Conservation (phyloP, 2,329 filamentous ascomycete genomes). For the Mycocentrospora acerina region DNA sequence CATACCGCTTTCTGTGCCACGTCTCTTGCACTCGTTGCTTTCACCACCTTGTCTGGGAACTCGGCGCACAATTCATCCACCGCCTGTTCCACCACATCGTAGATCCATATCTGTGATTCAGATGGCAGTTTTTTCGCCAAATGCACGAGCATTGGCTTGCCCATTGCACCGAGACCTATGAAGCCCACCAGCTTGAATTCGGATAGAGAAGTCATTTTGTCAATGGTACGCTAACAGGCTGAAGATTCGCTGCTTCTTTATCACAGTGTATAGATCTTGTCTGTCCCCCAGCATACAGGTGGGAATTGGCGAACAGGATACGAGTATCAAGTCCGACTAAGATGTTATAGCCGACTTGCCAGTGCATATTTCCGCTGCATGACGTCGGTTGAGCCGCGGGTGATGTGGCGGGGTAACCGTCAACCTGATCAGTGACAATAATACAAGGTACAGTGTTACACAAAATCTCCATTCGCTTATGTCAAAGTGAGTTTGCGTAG, state of each 20-base stretch:
- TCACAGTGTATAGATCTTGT: too few relatives aligned
- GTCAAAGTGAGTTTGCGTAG: too few relatives aligned
- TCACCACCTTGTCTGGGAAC: slow-evolving; percentile 43
- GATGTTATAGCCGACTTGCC: too few relatives aligned
- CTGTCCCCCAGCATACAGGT: too few relatives aligned
- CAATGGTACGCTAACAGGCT: not conserved
- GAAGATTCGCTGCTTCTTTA: too few relatives aligned
- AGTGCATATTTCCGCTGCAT: not conserved
- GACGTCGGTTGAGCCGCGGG: slow-evolving; percentile 1
- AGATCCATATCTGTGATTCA: slow-evolving; percentile 50
- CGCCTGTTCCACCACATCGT: slow-evolving; percentile 49
- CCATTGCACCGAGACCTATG: slow-evolving; percentile 59
- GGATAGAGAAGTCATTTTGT: slow-evolving; percentile 20
- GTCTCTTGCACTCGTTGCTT: slow-evolving; percentile 48
- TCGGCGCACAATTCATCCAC: slow-evolving; percentile 48
- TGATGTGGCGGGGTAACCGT: slow-evolving; percentile 11
- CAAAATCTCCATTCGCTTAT: not conserved
- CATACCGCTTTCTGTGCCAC: slow-evolving; percentile 54
- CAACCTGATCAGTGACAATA: too few relatives aligned
- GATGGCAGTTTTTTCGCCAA: slow-evolving; percentile 50
- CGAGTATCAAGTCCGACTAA: too few relatives aligned
- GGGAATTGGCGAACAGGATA: too few relatives aligned
- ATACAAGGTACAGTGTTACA: too few relatives aligned
- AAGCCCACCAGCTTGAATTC: slow-evolving; percentile 47
- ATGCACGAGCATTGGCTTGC: slow-evolving; percentile 55